These are phyloP conservation scores for Globisporangium paddicum DNA, from an alignment of 352 stramenopile species.

Conservation along the genomic window DNA sequence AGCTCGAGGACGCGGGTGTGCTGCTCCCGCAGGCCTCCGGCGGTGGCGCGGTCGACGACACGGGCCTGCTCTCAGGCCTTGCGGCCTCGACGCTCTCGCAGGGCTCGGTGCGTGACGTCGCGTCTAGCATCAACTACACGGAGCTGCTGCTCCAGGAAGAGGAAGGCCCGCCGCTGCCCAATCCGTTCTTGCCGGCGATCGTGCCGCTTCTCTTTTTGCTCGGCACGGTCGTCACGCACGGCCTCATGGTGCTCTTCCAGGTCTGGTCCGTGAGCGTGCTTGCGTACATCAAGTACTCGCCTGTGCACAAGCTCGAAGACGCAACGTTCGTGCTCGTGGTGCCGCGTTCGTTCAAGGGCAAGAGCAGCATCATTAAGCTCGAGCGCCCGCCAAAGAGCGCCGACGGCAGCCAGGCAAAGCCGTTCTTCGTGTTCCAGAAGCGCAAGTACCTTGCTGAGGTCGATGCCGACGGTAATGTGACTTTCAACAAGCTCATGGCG, in stretches of 20 bases:
- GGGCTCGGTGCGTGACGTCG: conserved; percentile 52
- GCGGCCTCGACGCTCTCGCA: conserved; percentile 69
- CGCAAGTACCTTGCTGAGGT: conserved; percentile 82
- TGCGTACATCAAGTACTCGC: conserved; percentile 83
- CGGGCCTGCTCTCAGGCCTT: conserved; percentile 40
- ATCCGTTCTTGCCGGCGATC: conserved; percentile 88
- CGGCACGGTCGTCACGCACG: conserved; percentile 70
- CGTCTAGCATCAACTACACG: conserved; percentile 53
- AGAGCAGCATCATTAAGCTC: conserved; percentile 80
- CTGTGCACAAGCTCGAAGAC: conserved; percentile 47
- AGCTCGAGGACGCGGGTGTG: conserved; percentile 60
- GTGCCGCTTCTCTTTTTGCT: conserved; percentile 86
- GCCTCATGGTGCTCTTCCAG: conserved; percentile 87
- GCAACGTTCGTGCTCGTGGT: conserved; percentile 81
- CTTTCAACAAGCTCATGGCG: conserved; percentile 77
- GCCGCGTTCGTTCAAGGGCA: conserved; percentile 82
- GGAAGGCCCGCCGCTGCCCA: conserved; percentile 74
- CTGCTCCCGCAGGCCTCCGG: conserved; percentile 27
- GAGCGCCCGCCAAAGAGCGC: conserved; percentile 28
- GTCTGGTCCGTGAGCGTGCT: conserved; percentile 83
- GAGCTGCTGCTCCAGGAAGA: conserved; percentile 47
- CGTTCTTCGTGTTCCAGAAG: conserved; percentile 88
- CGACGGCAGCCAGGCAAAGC: conserved; percentile 31
- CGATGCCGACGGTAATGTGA: conserved; percentile 46
- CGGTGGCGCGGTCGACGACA: conserved; percentile 26